Evolutionary conservation across 306 rosid species (phyloP).

Genomic region (Luffa acutangula): DNA sequence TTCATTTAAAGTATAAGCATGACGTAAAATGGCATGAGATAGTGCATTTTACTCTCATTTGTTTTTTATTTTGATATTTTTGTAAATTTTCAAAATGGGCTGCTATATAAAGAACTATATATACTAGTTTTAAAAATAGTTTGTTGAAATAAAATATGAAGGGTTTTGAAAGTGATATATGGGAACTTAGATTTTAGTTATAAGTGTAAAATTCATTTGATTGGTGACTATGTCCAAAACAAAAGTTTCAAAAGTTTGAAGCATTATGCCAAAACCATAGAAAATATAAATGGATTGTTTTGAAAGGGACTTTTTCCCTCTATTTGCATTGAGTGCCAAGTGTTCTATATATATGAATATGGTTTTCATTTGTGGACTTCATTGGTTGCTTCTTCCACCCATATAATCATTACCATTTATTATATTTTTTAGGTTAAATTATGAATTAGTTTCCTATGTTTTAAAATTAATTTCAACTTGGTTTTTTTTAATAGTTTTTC

Average conservation of each 20-base stretch:
- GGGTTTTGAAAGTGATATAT: not conserved
- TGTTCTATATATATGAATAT: no score
- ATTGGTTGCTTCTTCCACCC: not conserved
- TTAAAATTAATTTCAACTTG: no score
- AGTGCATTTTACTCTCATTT: not conserved
- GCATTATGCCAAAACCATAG: not conserved
- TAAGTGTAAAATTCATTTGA: not conserved
- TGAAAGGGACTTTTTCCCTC: not conserved
- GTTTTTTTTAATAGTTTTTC: no score
- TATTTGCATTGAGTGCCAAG: not conserved
- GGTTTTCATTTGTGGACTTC: not conserved
- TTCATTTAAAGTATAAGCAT: no score
- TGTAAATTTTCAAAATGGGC: not conserved
- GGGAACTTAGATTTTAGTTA: not conserved
- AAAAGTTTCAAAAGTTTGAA: not conserved
- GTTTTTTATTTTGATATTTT: not conserved
- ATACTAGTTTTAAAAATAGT: not conserved
- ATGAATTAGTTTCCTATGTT: no score
- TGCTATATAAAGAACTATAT: not conserved
- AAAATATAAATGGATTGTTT: not conserved
- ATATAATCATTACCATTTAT: not conserved
- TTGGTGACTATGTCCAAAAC: constrained; percentile 1
- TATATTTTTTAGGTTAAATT: no score
- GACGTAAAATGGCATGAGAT: no score
- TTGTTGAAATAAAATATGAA: not conserved